Percentiles rank a stretch among this genome's conserved stretches.
Evolutionary conservation across 768 basidiomycete species (phyloP).

Genomic region (Lyophyllum semitale): DNA sequence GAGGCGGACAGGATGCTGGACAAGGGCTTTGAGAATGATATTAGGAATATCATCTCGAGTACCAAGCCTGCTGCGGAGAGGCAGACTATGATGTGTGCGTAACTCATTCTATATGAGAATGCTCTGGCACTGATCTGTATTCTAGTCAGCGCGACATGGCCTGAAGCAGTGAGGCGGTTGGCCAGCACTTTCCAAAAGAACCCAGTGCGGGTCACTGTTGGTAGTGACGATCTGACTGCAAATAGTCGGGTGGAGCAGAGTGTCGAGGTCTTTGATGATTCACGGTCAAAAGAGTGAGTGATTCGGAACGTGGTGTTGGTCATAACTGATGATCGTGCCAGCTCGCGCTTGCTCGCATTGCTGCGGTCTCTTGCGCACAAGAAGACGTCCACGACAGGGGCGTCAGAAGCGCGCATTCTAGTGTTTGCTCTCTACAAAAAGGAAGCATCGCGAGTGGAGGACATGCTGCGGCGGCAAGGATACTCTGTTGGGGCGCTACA

Average conservation of each 20-base stretch:
- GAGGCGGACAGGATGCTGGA: conserved; percentile 99
- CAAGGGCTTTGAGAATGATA: conserved; percentile 98
- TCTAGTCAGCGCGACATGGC: conserved; percentile 97
- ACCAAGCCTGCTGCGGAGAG: conserved; percentile 68
- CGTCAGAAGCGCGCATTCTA: conserved; percentile 69
- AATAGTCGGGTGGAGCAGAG: conserved; percentile 92
- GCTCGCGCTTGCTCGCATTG: conserved; percentile 59
- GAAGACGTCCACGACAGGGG: conserved; percentile 54
- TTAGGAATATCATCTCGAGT: conserved; percentile 81
- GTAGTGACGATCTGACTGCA: conserved; percentile 92
- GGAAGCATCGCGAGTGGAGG: conserved; percentile 89
- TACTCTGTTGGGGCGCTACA: conserved; percentile 84
- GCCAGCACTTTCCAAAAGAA: conserved; percentile 85
- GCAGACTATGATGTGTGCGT: conserved; percentile 94
- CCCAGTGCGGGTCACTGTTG: conserved; percentile 91
- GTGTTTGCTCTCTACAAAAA: conserved; percentile 98
- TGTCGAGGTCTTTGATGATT: conserved; percentile 90
- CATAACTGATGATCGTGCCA: conserved; percentile 26
- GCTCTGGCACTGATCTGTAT: neutral
- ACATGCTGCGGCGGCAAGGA: conserved; percentile 69
- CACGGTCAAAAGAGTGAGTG: conserved; percentile 83
- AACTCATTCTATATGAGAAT: neutral
- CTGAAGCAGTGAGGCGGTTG: conserved; percentile 86
- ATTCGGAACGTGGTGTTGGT: neutral
- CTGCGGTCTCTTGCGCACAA: conserved; percentile 60